Conservation (phyloP, 345 rosid genomes). For the Acer negundo region DNA sequence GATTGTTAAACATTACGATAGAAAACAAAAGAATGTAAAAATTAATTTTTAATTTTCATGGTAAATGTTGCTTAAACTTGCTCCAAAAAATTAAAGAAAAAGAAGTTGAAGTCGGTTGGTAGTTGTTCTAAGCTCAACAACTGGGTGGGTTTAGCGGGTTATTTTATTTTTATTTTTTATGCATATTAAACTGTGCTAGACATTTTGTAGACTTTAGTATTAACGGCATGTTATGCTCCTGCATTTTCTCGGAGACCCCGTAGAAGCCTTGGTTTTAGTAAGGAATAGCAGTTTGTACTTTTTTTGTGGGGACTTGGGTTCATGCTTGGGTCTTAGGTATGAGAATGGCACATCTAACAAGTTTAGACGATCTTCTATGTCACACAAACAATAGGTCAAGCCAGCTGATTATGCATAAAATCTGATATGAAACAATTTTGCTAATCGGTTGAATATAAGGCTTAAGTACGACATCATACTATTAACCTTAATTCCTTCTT, state of each 20-base stretch:
- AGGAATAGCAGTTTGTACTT: neutral
- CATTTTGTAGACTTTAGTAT: neutral
- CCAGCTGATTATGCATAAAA: neutral
- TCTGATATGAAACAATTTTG: neutral
- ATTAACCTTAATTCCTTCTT: neutral
- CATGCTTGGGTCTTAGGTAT: neutral
- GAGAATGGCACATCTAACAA: neutral
- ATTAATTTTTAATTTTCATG: neutral
- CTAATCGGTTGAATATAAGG: neutral
- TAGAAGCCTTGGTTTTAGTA: neutral
- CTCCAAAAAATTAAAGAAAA: neutral
- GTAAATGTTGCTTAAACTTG: constrained; percentile 3
- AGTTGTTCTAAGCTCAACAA: neutral
- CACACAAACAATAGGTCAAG: neutral
- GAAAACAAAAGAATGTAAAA: neutral
- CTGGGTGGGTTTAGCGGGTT: neutral
- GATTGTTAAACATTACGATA: neutral
- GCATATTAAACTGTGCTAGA: neutral
- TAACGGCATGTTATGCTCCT: neutral
- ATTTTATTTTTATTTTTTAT: neutral
- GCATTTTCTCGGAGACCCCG: neutral
- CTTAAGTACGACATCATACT: neutral
- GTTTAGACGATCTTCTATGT: neutral
- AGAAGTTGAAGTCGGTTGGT: neutral
- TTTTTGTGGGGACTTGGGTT: neutral